Evolutionary conservation across 2,329 filamentous ascomycete species (phyloP).

Genomic region (Ophiostoma himal-ulmi): DNA sequence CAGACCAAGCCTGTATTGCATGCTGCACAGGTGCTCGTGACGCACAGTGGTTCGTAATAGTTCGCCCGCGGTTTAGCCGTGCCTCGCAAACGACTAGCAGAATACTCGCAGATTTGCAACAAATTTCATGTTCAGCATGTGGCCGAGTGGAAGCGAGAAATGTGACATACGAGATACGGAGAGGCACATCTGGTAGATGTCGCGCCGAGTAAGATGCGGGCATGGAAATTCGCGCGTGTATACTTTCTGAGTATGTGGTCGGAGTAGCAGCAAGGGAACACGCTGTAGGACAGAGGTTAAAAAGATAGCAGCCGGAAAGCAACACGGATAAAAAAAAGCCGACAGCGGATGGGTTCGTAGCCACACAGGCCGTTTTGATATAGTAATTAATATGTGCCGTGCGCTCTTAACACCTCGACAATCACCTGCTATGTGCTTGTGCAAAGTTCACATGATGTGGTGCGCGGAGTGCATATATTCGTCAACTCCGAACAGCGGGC

Average conservation of each 20-base stretch:
- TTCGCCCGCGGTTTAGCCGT: conserved; percentile 8
- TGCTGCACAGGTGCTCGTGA: background rate
- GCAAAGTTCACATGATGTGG: background rate
- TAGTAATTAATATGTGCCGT: background rate
- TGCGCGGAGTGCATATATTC: conserved; percentile 1
- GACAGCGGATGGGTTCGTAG: background rate
- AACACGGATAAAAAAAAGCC: background rate
- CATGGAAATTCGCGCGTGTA: background rate
- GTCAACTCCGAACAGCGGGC: background rate
- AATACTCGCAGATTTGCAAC: background rate
- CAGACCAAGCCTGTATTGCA: background rate
- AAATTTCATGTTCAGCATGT: background rate
- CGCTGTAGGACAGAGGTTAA: background rate
- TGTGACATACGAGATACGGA: background rate
- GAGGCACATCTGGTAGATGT: background rate
- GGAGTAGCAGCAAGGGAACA: background rate
- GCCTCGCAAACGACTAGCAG: background rate
- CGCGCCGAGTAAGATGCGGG: background rate
- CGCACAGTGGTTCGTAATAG: background rate
- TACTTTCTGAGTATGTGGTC: background rate
- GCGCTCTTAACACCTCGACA: background rate
- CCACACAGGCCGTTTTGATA: background rate
- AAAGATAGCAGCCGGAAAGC: background rate
- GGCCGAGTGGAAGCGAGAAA: background rate
- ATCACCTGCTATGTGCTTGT: background rate